phyloP scores from a whole-genome alignment of 176 grass and related monocot genomes.

The Pharus latifolius region DNA sequence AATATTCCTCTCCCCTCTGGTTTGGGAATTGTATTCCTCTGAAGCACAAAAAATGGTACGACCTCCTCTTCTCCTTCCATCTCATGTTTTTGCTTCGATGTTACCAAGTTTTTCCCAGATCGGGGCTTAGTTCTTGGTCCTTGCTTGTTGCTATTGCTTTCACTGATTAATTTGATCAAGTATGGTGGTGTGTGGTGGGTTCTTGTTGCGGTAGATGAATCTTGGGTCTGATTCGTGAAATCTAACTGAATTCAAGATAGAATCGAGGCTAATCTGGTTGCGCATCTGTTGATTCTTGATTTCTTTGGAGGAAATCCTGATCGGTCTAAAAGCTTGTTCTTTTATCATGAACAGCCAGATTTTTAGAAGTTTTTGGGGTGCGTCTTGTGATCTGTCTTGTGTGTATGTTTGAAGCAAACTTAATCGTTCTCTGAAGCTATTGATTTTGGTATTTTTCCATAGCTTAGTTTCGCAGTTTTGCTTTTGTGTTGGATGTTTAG shows the following conservation, averaged over 20 bases:
- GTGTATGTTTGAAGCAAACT: too few species aligned
- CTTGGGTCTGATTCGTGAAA: not conserved
- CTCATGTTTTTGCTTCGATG: not conserved
- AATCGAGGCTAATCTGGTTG: not conserved
- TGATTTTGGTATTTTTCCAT: too few species aligned
- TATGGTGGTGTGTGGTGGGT: not conserved
- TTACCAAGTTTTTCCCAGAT: not conserved
- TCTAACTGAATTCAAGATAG: not conserved
- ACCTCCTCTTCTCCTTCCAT: not conserved
- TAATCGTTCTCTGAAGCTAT: too few species aligned
- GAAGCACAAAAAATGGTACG: slow-evolving; percentile 35
- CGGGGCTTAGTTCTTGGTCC: not conserved
- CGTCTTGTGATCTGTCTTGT: too few species aligned
- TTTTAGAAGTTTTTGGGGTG: not conserved
- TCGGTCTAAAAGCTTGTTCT: not conserved
- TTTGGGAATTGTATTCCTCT: too few species aligned
- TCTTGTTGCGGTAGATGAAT: not conserved
- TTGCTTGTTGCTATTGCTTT: not conserved
- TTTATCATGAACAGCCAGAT: not conserved
- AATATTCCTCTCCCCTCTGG: not conserved
- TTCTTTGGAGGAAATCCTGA: not conserved
- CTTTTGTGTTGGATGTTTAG: not conserved
- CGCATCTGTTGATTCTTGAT: not conserved
- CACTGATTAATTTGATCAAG: not conserved
- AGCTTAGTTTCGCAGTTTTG: too few species aligned